phyloP scores from a whole-genome alignment of 495 filamentous ascomycete species.

The Cryomyces minteri region DNA sequence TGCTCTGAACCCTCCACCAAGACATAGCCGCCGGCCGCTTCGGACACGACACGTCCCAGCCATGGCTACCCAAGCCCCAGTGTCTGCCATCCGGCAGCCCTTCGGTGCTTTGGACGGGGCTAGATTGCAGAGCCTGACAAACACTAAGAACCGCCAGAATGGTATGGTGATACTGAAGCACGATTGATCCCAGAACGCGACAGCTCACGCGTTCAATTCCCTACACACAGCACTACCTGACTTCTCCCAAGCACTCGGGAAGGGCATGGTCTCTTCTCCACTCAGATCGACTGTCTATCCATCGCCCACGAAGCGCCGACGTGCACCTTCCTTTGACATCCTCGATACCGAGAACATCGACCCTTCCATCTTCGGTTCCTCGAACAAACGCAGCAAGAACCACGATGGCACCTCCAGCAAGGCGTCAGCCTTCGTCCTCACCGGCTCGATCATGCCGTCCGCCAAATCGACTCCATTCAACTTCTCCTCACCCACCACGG shows the following conservation, averaged over 20 bases:
- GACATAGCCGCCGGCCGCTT: no score
- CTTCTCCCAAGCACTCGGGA: constrained; percentile 1
- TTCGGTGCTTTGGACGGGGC: constrained; percentile 21
- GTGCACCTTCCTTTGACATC: constrained; percentile 20
- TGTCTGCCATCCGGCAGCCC: constrained; percentile 15
- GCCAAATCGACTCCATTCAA: neutral
- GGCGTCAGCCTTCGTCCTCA: constrained; percentile 8
- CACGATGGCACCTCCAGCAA: constrained; percentile 20
- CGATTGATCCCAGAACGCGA: constrained; percentile 3
- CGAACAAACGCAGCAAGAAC: constrained; percentile 50
- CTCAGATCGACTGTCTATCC: constrained; percentile 10
- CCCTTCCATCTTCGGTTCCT: constrained; percentile 38
- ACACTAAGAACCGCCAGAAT: constrained; percentile 36
- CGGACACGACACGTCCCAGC: neutral
- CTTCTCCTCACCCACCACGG: neutral
- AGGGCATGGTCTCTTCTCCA: constrained; percentile 6
- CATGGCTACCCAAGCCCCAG: neutral
- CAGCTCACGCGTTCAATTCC: constrained; percentile 1
- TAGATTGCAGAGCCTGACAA: constrained; percentile 28
- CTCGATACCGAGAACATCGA: constrained; percentile 64
- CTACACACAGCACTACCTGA: constrained; percentile 1
- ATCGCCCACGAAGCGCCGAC: constrained; percentile 21
- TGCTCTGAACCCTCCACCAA: no score
- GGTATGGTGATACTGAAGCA: constrained; percentile 19
- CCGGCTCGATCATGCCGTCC: constrained; percentile 20